Conservation (phyloP, 208 protist species). For the Leishmania lainsoni region DNA sequence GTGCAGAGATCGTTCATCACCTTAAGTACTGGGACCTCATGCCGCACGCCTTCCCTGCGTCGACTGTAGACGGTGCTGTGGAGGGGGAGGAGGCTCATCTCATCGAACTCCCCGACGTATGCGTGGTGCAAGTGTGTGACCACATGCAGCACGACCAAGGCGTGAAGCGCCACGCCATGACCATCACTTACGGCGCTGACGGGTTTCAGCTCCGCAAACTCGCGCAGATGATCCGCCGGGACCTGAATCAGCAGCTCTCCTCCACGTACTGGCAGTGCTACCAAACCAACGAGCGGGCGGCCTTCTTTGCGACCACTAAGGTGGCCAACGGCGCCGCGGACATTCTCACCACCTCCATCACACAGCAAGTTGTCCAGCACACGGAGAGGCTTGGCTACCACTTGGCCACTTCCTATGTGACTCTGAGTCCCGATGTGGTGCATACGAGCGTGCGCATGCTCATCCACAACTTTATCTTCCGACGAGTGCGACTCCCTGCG, state of each 20-base stretch:
- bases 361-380: constrained; percentile 81
- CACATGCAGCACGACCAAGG: constrained; percentile 89
- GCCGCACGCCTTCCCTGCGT: constrained; percentile 59
- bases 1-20: constrained; percentile 69
- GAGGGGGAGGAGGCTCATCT: constrained; percentile 10
- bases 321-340: constrained; percentile 86
- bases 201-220: constrained; percentile 79
- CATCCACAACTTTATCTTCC: constrained; percentile 87
- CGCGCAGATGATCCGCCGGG: constrained; percentile 68
- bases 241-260: constrained; percentile 76
- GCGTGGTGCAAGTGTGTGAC: constrained; percentile 87
- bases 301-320: constrained; percentile 88
- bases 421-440: constrained; percentile 81
- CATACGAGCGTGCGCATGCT: constrained; percentile 90
- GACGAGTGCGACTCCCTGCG: constrained; percentile 47
- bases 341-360: constrained; percentile 84
- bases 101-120: constrained; percentile 70
- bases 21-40: constrained; percentile 78
- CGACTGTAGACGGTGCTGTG: constrained; percentile 7
- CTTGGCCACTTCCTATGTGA: constrained; percentile 78
- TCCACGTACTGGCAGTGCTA: constrained; percentile 92
- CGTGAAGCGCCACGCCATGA: constrained; percentile 87
- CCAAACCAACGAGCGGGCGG: constrained; percentile 85
- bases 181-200: constrained; percentile 86
- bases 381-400: constrained; percentile 84